Conservation (phyloP, 495 filamentous ascomycete genomes). For the Lophiostoma macrostomum region DNA sequence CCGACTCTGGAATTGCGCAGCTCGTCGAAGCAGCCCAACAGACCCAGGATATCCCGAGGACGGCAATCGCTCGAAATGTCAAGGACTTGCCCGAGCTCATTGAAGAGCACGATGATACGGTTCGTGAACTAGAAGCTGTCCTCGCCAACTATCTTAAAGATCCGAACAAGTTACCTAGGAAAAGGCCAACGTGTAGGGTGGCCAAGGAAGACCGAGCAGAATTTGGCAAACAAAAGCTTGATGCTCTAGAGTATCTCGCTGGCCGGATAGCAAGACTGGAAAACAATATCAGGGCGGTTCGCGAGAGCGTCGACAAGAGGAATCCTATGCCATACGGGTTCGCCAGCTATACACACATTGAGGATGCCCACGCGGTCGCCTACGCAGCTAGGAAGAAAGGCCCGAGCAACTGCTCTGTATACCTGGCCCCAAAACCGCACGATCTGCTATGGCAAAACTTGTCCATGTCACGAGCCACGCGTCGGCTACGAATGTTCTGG, state of each 20-base stretch:
- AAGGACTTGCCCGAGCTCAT: conserved; percentile 80
- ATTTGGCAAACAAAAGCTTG: conserved; percentile 58
- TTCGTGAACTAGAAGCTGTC: conserved; percentile 75
- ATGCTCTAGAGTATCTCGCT: conserved; percentile 92
- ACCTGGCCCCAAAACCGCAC: conserved; percentile 76
- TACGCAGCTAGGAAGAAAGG: conserved; percentile 75
- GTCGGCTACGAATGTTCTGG: conserved; percentile 66
- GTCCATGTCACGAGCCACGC: conserved; percentile 58
- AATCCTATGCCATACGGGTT: conserved; percentile 88
- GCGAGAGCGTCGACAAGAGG: conserved; percentile 74
- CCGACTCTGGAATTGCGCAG: conserved; percentile 11
- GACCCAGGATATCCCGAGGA: conserved; percentile 50
- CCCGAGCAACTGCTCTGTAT: conserved; percentile 70
- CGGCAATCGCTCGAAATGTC: conserved; percentile 83
- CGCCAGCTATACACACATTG: conserved; percentile 81
- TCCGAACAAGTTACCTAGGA: conserved; percentile 71
- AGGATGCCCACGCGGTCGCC: conserved; percentile 82
- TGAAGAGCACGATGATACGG: conserved; percentile 73
- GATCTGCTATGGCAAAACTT: conserved; percentile 97
- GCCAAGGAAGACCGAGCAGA: conserved; percentile 5
- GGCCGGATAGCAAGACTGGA: conserved; percentile 78
- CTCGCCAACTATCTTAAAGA: conserved; percentile 85
- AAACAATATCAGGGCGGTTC: conserved; percentile 75
- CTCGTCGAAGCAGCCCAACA: conserved; percentile 12
- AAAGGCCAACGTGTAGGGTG: conserved; percentile 71